Evolutionary conservation across 805 yeast species (phyloP).

Genomic region (Barnettozyma salicaria): DNA sequence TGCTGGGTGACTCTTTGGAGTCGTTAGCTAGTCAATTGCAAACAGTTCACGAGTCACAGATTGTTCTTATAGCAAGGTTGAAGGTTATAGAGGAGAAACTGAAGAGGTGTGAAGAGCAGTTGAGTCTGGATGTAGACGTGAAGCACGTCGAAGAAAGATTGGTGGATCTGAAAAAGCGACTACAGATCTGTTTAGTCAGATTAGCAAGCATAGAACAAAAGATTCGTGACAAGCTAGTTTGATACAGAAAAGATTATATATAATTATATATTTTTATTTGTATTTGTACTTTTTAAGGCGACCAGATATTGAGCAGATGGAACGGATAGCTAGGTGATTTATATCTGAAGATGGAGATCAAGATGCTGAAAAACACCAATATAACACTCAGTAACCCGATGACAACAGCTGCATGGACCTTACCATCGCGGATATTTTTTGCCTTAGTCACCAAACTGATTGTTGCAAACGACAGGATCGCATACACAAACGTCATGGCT

Average conservation of each 20-base stretch:
- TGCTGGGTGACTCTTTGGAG: slow-evolving; percentile 50
- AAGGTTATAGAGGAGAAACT: slow-evolving; percentile 36
- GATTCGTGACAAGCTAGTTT: slow-evolving; percentile 4
- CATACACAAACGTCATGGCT: slow-evolving; percentile 68
- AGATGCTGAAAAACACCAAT: slow-evolving; percentile 54
- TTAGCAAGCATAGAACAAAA: slow-evolving; percentile 33
- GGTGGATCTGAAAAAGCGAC: slow-evolving; percentile 19
- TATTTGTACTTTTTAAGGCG: slow-evolving; percentile 13
- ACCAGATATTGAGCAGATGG: slow-evolving; percentile 40
- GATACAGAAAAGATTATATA: slow-evolving; percentile 1
- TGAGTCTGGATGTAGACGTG: slow-evolving; percentile 13
- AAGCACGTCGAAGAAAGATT: slow-evolving; percentile 24
- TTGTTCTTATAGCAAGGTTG: slow-evolving; percentile 44
- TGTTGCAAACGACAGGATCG: slow-evolving; percentile 53
- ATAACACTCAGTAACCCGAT: slow-evolving; percentile 38
- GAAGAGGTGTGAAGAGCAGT: slow-evolving; percentile 25
- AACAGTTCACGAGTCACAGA: slow-evolving; percentile 50
- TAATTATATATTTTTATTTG: background rate
- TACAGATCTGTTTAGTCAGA: slow-evolving; percentile 23
- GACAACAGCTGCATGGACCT: slow-evolving; percentile 45
- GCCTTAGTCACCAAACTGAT: slow-evolving; percentile 54
- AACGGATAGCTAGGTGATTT: slow-evolving; percentile 80
- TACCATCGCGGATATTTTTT: slow-evolving; percentile 41
- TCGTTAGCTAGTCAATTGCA: slow-evolving; percentile 43
- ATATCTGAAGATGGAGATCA: slow-evolving; percentile 58